Evolutionary conservation across 2,329 filamentous ascomycete species (phyloP).

Genomic region (Aureobasidium melanogenum): DNA sequence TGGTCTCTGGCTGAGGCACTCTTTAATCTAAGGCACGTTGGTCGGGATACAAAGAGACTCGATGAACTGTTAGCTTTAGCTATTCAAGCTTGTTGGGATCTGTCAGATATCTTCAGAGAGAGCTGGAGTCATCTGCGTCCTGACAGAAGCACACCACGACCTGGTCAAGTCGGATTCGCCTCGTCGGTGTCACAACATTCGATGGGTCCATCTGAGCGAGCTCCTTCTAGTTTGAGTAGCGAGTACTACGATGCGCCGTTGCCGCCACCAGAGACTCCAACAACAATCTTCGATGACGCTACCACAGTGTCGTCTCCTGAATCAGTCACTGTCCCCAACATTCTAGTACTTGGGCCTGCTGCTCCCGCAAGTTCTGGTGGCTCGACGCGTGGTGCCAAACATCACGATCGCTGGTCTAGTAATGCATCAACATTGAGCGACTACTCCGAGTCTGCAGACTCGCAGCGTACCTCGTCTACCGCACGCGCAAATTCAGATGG

Average conservation of each 20-base stretch:
- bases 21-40: slow-evolving; percentile 79
- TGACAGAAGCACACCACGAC: slow-evolving; percentile 75
- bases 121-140: slow-evolving; percentile 85
- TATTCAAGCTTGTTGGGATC: slow-evolving; percentile 88
- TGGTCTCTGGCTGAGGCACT: slow-evolving; percentile 91
- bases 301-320: slow-evolving; percentile 62
- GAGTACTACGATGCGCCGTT: slow-evolving; percentile 36
- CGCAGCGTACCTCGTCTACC: slow-evolving; percentile 60
- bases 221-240: slow-evolving; percentile 36
- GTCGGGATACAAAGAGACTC: slow-evolving; percentile 59
- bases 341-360: slow-evolving; percentile 72
- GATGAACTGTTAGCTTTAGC: slow-evolving; percentile 75
- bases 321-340: slow-evolving; percentile 67
- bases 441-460: slow-evolving; percentile 58
- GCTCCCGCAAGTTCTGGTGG: slow-evolving; percentile 26
- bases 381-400: slow-evolving; percentile 36
- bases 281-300: slow-evolving; percentile 90
- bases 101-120: slow-evolving; percentile 86
- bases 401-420: slow-evolving; percentile 70
- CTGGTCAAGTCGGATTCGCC: slow-evolving; percentile 68
- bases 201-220: slow-evolving; percentile 25
- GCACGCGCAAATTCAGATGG: slow-evolving; percentile 67
- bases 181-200: not conserved
- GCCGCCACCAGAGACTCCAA: slow-evolving; percentile 81
- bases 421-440: slow-evolving; percentile 65